Evolutionary conservation across 495 filamentous ascomycete genomes (phyloP), one percentile per base, ranked within the genome.

Genomic region (Aspergillus hancockii): DNA sequence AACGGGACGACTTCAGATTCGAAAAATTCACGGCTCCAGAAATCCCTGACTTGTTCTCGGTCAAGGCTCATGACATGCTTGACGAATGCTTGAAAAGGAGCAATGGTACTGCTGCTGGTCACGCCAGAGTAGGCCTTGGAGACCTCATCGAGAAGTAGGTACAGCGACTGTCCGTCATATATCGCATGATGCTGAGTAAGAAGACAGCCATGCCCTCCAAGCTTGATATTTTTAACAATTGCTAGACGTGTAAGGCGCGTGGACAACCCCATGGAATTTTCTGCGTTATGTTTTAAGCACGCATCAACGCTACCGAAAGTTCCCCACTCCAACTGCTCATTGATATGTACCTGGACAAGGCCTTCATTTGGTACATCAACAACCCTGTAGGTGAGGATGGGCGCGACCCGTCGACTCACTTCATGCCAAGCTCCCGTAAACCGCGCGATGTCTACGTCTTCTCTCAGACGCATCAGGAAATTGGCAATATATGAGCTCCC

Each of bases 391-490:
- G 72, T 61, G 3, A 77, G 58, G 30, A 77, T 65, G 7, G 25
- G 25, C 1, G 71, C 67, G 18, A 63, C 63, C 1, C 40, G 36
- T 9, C 64, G 40, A 0, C 71, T 63, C 0, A 77, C 63, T 3
- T 12, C 22, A 1, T 75, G 56, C 77, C 81, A 85, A 0, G 79
- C 75, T 0, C 34, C 13, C 23, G 66, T 61, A 49, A 81, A 77
- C 0, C 60, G 60, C 30, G 65, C 53, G 9, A 75, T 14, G 51
- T 73, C 64, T 19, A 79, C 58, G 18, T 60, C 25, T 0, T 46
- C 47, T 6, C 68, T 63, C 6, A 81, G 51, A 10, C 36, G 13
- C 55, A 63, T 71, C 0, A 71, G 56, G n/a, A 58, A 58, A 34
- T 63, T 65, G 13, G 67, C 67, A 0, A 74, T 65, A 34, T 78